Evolutionary conservation across 768 basidiomycete species (phyloP).

Genomic region (Leucocoprinus birnbaumii): DNA sequence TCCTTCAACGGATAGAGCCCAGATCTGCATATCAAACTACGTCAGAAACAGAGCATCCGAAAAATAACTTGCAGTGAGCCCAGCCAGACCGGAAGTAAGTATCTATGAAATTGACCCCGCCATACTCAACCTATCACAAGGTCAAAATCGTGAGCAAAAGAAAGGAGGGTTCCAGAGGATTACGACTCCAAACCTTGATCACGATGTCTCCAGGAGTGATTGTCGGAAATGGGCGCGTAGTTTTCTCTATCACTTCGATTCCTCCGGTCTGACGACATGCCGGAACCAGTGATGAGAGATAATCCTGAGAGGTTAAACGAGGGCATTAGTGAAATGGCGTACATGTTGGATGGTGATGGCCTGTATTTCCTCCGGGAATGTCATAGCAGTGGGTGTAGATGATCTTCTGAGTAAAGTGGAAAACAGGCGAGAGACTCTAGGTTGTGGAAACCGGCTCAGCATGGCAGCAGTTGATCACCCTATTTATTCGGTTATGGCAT

Average conservation of each 20-base stretch:
- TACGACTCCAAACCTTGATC: constrained; percentile 31
- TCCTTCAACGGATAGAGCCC: constrained; percentile 60
- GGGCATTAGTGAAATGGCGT: not conserved
- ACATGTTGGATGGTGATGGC: constrained; percentile 69
- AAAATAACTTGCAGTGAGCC: not conserved
- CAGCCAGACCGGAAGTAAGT: constrained; percentile 66
- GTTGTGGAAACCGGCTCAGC: constrained; percentile 11
- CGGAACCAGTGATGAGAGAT: not conserved
- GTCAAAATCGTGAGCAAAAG: not conserved
- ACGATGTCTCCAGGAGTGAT: constrained; percentile 58
- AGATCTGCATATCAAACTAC: constrained; percentile 40
- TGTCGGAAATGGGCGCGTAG: constrained; percentile 63
- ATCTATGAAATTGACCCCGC: constrained; percentile 87
- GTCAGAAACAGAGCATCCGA: not conserved
- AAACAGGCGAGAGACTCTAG: constrained; percentile 23
- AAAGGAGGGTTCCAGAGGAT: not conserved
- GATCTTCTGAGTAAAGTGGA: constrained; percentile 18
- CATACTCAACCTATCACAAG: constrained; percentile 56
- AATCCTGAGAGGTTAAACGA: not conserved
- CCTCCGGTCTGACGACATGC: constrained; percentile 51
- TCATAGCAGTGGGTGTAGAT: constrained; percentile 31
- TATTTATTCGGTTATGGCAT: constrained; percentile 2
- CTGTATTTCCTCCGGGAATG: constrained; percentile 58
- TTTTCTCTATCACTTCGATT: constrained; percentile 72
- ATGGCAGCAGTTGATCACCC: not conserved